Evolutionary conservation across 1,284 basidiomycete species (phyloP).

Genomic region (Mycena sp.): DNA sequence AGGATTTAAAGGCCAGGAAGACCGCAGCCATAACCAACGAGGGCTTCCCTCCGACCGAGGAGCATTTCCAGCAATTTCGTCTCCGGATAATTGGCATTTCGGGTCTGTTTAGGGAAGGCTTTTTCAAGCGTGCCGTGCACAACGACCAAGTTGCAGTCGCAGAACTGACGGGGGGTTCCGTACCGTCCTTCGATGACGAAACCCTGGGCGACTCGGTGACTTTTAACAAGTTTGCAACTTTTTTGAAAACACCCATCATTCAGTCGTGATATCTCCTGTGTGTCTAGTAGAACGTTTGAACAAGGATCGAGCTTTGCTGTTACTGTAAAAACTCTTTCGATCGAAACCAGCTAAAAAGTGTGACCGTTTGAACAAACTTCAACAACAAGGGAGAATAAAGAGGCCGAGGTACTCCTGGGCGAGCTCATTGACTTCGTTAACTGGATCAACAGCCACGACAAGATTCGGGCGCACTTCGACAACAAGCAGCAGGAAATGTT

Average conservation of each 20-base stretch:
- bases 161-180: not conserved
- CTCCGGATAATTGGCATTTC: not conserved
- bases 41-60: not conserved
- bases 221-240: constrained; percentile 2
- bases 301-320: too few relatives aligned
- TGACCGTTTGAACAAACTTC: too few relatives aligned
- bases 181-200: not conserved
- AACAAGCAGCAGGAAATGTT: not conserved
- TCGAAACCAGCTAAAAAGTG: too few relatives aligned
- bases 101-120: not conserved
- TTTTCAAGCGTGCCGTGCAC: not conserved
- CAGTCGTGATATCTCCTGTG: too few relatives aligned
- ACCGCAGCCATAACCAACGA: not conserved
- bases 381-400: too few relatives aligned
- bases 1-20: not conserved
- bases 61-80: not conserved
- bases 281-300: too few relatives aligned
- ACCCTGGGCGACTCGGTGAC: not conserved
- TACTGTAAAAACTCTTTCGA: too few relatives aligned
- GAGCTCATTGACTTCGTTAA: not conserved
- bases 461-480: not conserved
- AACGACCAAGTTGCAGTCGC: not conserved
- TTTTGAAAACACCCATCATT: not conserved
- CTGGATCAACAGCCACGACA: not conserved
- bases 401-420: not conserved